These are phyloP conservation scores for Bonia amplexicaulis DNA, from an alignment of 176 grass and related monocot species.

Conservation along the genomic window DNA sequence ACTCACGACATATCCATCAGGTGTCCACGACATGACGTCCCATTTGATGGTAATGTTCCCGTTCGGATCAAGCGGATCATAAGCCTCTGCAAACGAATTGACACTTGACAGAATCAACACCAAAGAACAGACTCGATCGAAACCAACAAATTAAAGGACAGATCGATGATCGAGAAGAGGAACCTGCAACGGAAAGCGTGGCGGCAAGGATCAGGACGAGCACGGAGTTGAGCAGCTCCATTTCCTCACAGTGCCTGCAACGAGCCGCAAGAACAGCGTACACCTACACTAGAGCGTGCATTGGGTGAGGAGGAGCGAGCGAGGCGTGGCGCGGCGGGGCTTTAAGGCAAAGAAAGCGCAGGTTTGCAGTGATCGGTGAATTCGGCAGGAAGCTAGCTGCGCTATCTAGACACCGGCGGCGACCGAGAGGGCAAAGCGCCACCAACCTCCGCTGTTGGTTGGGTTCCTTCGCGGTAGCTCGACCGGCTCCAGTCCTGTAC, in stretches of 20 bases:
- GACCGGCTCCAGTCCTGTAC: neutral
- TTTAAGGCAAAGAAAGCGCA: neutral
- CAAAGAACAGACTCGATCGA: neutral
- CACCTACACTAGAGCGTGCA: neutral
- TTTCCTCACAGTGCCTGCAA: neutral
- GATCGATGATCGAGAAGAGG: neutral
- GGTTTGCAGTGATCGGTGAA: neutral
- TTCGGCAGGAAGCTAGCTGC: slow-evolving; percentile 9
- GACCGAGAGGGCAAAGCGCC: slow-evolving; percentile 30
- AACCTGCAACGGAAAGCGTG: slow-evolving; percentile 54
- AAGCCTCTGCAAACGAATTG: slow-evolving; percentile 45
- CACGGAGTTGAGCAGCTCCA: slow-evolving; percentile 23
- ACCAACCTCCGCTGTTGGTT: slow-evolving; percentile 34
- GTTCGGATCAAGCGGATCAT: slow-evolving; percentile 85
- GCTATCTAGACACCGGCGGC: slow-evolving; percentile 20
- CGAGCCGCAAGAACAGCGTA: neutral
- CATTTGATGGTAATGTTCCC: slow-evolving; percentile 99
- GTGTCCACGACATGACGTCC: slow-evolving; percentile 93
- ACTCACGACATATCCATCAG: slow-evolving; percentile 93
- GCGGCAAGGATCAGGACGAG: slow-evolving; percentile 38
- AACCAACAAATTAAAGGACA: neutral
- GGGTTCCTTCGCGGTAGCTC: slow-evolving; percentile 24
- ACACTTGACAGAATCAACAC: neutral
- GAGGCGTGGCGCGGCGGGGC: neutral
- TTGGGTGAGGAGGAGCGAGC: neutral